Evolutionary conservation across 2,329 filamentous ascomycete species (phyloP), one percentile per base, ranked within the genome.

Genomic region (Exophiala xenobiotica): DNA sequence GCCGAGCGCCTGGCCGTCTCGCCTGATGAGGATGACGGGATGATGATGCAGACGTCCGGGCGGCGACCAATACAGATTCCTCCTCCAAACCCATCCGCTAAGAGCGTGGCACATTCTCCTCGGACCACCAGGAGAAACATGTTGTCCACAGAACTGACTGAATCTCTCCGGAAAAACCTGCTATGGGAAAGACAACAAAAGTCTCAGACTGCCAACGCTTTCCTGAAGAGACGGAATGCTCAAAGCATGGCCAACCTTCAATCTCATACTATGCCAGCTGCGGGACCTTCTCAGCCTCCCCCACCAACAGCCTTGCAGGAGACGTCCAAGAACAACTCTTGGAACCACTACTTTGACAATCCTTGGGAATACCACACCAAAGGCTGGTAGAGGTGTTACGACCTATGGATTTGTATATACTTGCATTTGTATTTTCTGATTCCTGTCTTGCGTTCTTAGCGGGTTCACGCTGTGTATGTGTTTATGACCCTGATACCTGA

Each of bases 121-220:
- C 83, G 90, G 51, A 96, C 92, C 0, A 96, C 91, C 0, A 83
- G 93, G 45, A 83, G 91, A 54, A 95, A 96, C 70, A 99, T 99
- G 93, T 80, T 99, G 50, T 87, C 89, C 6, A 95, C 89, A 0
- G 93, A 99, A 73, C 77, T 99, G 48, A 96, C 92, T 2, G 90
- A 96, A 68, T 95, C 90, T 18, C 83, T 99, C 3, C 84, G 93
- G 18, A 88, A 90, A 62, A 88, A 96, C 63, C 83, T 99, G 12
- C 80, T 97, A 12, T 95, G 90, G 88, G 93, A 99, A 69, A 86
- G 93, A 46, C 90, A 95, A 66, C 92, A 97, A 67, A 95, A 93
- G 79, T 90, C 89, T 53, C 87, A 88, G 26, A 92, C 90, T 6
- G 88, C 86, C 63, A 91, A 92, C 58, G 90, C 91, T 1, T 88